These are phyloP conservation scores for Senna tora DNA, from an alignment of 306 rosid genomes.

Conservation along the genomic window DNA sequence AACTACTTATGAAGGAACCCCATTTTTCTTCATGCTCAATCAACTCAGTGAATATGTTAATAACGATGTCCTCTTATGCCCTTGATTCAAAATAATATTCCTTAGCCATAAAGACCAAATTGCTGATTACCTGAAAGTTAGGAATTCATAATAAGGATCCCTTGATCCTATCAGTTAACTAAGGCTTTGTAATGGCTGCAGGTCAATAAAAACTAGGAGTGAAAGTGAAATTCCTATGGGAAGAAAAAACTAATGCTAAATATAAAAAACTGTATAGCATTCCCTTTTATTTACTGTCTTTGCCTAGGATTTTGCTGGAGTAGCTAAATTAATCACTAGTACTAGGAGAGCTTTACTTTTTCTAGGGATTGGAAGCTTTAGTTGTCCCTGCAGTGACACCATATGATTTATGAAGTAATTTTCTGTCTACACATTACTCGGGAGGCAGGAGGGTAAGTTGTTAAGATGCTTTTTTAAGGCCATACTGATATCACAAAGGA, in stretches of 20 bases:
- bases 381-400: neutral
- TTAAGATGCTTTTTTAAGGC: neutral
- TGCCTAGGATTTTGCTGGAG: neutral
- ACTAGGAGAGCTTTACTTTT: neutral
- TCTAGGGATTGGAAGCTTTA: neutral
- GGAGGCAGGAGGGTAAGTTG: neutral
- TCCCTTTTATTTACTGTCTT: neutral
- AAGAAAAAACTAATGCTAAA: neutral
- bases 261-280: too few species aligned
- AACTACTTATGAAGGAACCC: neutral
- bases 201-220: neutral
- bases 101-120: neutral
- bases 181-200: neutral
- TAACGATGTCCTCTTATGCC: neutral
- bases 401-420: neutral
- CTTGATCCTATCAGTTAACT: neutral
- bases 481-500: neutral
- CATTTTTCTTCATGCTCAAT: constrained; percentile 10
- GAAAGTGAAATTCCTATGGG: neutral
- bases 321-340: neutral
- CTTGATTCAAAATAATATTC: neutral
- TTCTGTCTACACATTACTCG: neutral
- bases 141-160: constrained; percentile 15
- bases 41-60: neutral
- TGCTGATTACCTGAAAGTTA: neutral